Base-by-base conservation (phyloP, 257 asterid species). In the Mentha longifolia region DNA sequence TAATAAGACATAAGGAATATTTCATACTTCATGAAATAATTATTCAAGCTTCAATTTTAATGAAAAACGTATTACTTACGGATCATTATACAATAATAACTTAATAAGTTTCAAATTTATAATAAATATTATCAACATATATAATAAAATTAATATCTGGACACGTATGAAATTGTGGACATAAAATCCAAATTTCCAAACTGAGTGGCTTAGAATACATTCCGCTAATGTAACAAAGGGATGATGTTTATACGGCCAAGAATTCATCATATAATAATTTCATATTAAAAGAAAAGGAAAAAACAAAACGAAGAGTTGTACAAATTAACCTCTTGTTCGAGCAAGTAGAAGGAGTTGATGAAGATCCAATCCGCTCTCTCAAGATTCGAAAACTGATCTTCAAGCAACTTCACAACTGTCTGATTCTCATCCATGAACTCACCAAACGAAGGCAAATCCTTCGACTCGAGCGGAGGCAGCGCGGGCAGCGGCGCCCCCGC, bases 351-450 rank as follows among this genome's bases (percentile, higher is more conserved):
- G 0, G 85, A 72, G 76, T 86, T 86, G 84, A 83, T 58, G 3
- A 86, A 79, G 58, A 83, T 43, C 81, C 84, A 83, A 76, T 86
- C 83, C 42, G 71, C 83, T 33, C 71, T 64, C 25, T 81, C 80
- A 33, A 80, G 56, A 71, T 85, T 77, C 0, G 43, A 28, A 59
- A 68, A 76, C 65, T 85, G 85, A 59, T 54, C 17, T 37, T 67
- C 51, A 20, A 76, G 9, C 41, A 65, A 3, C 0, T 8, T 30
- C 22, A 51, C 5, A 14, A 56, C 19, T 4, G 7, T 0, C 4
- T 71, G 19, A 55, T 71, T 73, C 13, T 1, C 19, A 45, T 6
- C 61, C 0, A 14, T 15, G 41, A 20, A 35, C 68, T 81, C 59
- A 0, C 5, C 0, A 64, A 80, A 78, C n/a, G 70, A 64, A 65